phyloP scores from a whole-genome alignment of 78 protist genomes.

The Capsaspora owczarzaki region DNA sequence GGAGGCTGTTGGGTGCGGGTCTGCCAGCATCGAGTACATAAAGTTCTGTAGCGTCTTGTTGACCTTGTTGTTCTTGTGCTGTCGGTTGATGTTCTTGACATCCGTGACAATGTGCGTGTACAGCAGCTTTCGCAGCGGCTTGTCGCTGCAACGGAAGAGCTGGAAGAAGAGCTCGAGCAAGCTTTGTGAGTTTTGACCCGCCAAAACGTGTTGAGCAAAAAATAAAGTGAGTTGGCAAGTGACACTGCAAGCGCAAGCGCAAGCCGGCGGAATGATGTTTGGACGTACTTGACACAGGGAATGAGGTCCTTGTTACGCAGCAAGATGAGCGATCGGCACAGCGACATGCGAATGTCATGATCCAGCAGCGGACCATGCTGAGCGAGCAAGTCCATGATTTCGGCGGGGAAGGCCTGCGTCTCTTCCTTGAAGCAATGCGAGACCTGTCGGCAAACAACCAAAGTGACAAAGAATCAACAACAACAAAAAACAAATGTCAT shows the following conservation, averaged over 20 bases:
- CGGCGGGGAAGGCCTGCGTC: conserved; percentile 27
- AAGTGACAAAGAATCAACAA: not conserved
- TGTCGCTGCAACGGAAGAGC: conserved; percentile 71
- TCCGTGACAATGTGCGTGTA: conserved; percentile 68
- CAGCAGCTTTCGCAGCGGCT: conserved; percentile 47
- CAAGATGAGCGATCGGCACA: conserved; percentile 55
- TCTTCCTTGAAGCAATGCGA: conserved; percentile 51
- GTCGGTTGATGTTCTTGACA: conserved; percentile 45
- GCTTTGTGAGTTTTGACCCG: not conserved
- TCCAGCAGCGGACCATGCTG: conserved; percentile 34
- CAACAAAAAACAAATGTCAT: not conserved
- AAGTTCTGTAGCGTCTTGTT: conserved; percentile 68
- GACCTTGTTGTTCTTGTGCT: conserved; percentile 45
- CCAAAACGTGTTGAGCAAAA: not conserved
- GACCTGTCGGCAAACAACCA: conserved; percentile 29
- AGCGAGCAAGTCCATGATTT: conserved; percentile 45
- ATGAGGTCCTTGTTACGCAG: conserved; percentile 49
- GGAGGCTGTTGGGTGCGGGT: conserved; percentile 45
- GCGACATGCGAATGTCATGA: conserved; percentile 35
- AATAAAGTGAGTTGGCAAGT: not conserved
- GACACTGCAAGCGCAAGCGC: too few species aligned
- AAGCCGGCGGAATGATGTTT: not conserved
- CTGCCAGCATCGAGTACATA: conserved; percentile 66
- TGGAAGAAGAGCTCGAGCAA: conserved; percentile 71
- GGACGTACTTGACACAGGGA: not conserved